These are phyloP conservation scores for Claviceps sorghi DNA, from an alignment of 2,329 filamentous ascomycete genomes.

Conservation along the genomic window DNA sequence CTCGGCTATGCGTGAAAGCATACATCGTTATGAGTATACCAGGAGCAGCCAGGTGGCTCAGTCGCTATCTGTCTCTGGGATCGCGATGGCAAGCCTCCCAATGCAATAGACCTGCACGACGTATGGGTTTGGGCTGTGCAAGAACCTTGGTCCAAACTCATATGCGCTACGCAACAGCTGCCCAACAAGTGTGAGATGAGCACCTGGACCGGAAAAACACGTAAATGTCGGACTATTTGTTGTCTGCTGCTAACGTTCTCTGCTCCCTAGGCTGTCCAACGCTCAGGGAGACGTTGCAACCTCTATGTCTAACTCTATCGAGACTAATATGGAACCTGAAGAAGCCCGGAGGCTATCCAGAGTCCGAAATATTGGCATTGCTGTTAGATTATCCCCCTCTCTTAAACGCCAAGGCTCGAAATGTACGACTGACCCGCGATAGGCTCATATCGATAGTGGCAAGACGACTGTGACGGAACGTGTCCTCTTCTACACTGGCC, in stretches of 20 bases:
- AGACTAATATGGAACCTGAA: conserved; percentile 64
- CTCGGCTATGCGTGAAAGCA: not conserved
- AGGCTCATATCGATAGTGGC: conserved; percentile 96
- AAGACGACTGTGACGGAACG: conserved; percentile 96
- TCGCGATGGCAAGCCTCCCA: conserved; percentile 14
- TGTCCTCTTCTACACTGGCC: conserved; percentile 93
- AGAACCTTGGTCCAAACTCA: conserved; percentile 20
- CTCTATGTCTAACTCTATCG: conserved; percentile 45
- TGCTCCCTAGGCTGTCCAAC: conserved; percentile 28
- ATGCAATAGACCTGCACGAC: not conserved
- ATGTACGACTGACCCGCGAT: conserved; percentile 8
- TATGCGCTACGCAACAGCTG: conserved; percentile 17
- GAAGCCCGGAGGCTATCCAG: conserved; percentile 65
- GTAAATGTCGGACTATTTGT: not conserved
- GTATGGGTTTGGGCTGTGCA: not conserved
- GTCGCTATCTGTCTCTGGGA: conserved; percentile 22
- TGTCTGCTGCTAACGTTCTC: conserved; percentile 1
- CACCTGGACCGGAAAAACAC: not conserved
- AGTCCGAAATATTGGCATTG: conserved; percentile 96
- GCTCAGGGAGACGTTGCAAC: conserved; percentile 37
- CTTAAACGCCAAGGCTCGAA: conserved; percentile 6
- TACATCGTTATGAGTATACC: conserved; percentile 24
- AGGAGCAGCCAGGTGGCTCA: conserved; percentile 26
- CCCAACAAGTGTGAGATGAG: conserved; percentile 27
- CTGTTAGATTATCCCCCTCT: conserved; percentile 35